Evolutionary conservation across 768 basidiomycete genomes (phyloP).

Genomic region (Lactarius indigo): DNA sequence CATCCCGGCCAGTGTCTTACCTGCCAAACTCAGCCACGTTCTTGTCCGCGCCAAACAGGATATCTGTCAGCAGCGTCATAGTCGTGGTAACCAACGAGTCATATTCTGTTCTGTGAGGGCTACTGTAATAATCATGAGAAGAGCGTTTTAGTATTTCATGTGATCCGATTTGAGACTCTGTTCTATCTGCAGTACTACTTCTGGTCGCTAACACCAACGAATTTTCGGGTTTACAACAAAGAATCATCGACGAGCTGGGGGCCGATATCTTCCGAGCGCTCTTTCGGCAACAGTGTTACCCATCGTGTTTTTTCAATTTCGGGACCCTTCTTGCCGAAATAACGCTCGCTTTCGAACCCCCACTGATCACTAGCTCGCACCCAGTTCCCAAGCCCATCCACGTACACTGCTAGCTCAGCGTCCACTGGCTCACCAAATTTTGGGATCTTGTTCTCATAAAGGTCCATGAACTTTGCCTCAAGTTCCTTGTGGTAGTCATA

Average conservation of each 20-base stretch:
- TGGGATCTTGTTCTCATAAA: constrained; percentile 34
- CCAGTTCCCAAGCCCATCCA: constrained; percentile 45
- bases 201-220: background rate
- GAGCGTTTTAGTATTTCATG: background rate
- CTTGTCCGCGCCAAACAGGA: too few relatives aligned
- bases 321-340: constrained; percentile 24
- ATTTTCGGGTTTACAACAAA: constrained; percentile 5
- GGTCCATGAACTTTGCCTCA: constrained; percentile 32
- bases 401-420: constrained; percentile 35
- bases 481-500: constrained; percentile 31
- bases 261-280: constrained; percentile 20
- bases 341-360: constrained; percentile 38
- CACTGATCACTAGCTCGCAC: constrained; percentile 40
- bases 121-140: background rate
- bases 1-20: too few relatives aligned
- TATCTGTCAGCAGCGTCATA: too few relatives aligned
- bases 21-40: too few relatives aligned
- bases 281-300: constrained; percentile 24
- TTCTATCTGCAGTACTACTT: too few relatives aligned
- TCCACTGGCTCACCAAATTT: constrained; percentile 38
- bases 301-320: constrained; percentile 24
- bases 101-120: too few relatives aligned
- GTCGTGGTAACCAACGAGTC: too few relatives aligned
- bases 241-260: constrained; percentile 24
- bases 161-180: too few relatives aligned